Percentiles rank a stretch among this genome's conserved stretches.
Evolutionary conservation across 2,329 filamentous ascomycete species (phyloP).

Genomic region (Fusarium robinianum): DNA sequence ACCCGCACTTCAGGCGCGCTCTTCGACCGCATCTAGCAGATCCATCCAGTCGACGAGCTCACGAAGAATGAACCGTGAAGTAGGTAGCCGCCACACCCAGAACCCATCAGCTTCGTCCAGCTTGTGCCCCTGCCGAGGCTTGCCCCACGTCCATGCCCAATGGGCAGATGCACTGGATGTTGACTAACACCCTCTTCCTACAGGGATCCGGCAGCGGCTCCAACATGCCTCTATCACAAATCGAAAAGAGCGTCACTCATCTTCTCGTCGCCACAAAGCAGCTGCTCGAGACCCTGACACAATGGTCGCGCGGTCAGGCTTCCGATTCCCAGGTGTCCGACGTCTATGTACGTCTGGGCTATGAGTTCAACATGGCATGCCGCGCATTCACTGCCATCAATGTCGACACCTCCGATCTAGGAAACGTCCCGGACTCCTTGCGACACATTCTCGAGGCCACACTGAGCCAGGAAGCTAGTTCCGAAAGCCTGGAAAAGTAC

Average conservation of each 20-base stretch:
- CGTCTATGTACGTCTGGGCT: constrained; percentile 94
- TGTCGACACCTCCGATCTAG: constrained; percentile 90
- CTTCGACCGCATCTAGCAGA: constrained; percentile 70
- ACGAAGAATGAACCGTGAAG: constrained; percentile 42
- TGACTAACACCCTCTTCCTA: constrained; percentile 37
- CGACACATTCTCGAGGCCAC: constrained; percentile 93
- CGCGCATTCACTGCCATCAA: constrained; percentile 96
- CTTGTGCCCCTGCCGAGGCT: constrained; percentile 28
- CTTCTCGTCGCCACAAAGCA: constrained; percentile 97
- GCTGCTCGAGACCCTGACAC: constrained; percentile 92
- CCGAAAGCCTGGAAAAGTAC: constrained; percentile 91
- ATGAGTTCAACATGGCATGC: constrained; percentile 99
- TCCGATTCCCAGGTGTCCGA: constrained; percentile 96
- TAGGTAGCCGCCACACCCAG: constrained; percentile 29
- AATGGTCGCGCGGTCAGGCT: constrained; percentile 93
- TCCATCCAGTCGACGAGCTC: constrained; percentile 51
- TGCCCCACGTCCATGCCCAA: constrained; percentile 25
- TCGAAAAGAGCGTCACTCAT: constrained; percentile 98
- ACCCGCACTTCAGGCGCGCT: constrained; percentile 64
- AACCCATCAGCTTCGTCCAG: constrained; percentile 5
- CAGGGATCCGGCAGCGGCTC: constrained; percentile 61
- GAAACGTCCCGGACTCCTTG: constrained; percentile 90
- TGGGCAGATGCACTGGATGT: constrained; percentile 27
- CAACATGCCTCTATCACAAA: constrained; percentile 84
- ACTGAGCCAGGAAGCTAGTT: constrained; percentile 92